phyloP scores from a whole-genome alignment of 345 rosid genomes.

The Salix udensis region DNA sequence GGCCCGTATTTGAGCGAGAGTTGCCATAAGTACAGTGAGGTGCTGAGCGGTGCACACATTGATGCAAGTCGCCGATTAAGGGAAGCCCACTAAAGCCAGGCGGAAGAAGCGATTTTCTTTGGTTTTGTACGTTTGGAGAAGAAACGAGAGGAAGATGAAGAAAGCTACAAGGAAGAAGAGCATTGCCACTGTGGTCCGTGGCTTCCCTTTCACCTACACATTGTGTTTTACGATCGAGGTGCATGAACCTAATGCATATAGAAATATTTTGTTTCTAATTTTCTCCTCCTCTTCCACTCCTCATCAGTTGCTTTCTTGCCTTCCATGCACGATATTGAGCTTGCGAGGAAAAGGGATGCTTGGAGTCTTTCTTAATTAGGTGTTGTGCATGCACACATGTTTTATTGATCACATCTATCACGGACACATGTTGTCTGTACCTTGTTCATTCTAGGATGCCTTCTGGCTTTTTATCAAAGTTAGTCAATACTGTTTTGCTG shows the following conservation, averaged over 20 bases:
- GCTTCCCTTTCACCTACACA: neutral
- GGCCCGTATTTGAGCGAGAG: neutral
- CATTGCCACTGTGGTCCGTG: neutral
- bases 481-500: too few relatives aligned
- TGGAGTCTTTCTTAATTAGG: neutral
- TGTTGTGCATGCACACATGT: neutral
- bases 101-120: conserved; percentile 1
- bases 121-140: neutral
- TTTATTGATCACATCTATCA: neutral
- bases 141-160: neutral
- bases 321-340: neutral
- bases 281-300: neutral
- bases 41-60: neutral
- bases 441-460: neutral
- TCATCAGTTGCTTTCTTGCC: accelerated
- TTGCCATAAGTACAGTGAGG: neutral
- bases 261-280: too few relatives aligned
- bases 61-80: conserved; percentile 14
- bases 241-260: neutral
- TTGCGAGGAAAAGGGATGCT: neutral
- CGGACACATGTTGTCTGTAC: neutral
- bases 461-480: neutral
- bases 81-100: conserved; percentile 17
- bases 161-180: neutral
- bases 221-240: neutral